These are phyloP conservation scores for Rhynchosporium secalis DNA, from an alignment of 2,329 filamentous ascomycete species.

Conservation along the genomic window DNA sequence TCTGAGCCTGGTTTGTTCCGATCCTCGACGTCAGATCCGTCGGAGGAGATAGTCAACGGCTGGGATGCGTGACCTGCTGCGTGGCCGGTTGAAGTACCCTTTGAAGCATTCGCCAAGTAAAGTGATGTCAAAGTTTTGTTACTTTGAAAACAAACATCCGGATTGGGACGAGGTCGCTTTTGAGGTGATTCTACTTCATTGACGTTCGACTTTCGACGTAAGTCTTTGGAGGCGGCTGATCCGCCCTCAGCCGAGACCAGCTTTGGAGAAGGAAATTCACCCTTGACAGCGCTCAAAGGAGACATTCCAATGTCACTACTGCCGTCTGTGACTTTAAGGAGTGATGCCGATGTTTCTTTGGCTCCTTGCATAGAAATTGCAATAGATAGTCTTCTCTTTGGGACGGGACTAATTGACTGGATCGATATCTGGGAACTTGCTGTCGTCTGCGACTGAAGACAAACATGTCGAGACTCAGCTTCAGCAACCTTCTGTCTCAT, in stretches of 20 bases:
- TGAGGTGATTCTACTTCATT: conserved; percentile 18
- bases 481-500: conserved; percentile 48
- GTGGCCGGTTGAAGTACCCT: conserved; percentile 1
- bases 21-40: background rate
- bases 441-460: conserved; percentile 20
- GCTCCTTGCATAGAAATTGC: background rate
- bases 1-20: conserved; percentile 3
- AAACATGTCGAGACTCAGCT: background rate
- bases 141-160: too few relatives aligned
- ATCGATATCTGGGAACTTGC: conserved; percentile 11
- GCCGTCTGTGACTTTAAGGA: background rate
- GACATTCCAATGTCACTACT: background rate
- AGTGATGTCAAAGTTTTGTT: too few relatives aligned
- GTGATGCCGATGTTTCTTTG: too few relatives aligned
- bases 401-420: background rate
- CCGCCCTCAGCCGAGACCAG: background rate
- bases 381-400: background rate
- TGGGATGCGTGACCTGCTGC: background rate
- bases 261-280: background rate
- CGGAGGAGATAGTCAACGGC: background rate
- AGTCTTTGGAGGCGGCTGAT: conserved; percentile 25
- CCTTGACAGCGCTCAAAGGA: background rate
- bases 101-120: too few relatives aligned
- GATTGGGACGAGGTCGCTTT: conserved; percentile 21
- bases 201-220: conserved; percentile 29